These are phyloP conservation scores for Rhytidiadelphus loreus DNA, from an alignment of 225 moss, liverwort and hornwort species.

Conservation along the genomic window DNA sequence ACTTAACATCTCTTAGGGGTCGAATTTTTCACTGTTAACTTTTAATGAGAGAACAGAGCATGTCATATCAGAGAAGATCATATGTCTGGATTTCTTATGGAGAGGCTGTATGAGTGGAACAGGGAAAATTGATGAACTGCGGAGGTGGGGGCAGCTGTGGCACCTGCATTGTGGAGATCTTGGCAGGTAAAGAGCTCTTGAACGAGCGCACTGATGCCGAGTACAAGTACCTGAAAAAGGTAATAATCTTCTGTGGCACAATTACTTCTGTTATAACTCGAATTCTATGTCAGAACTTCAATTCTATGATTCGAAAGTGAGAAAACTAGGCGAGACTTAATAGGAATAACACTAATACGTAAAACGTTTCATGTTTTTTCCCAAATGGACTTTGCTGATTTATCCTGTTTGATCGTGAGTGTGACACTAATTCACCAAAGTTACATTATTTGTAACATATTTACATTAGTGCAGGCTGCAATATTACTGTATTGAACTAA, in stretches of 20 bases:
- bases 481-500: not conserved
- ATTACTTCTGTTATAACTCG: not conserved
- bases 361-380: not conserved
- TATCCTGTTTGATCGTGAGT: not conserved
- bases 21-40: not conserved
- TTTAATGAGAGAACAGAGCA: not conserved
- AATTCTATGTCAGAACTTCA: not conserved
- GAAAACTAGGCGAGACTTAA: too few species aligned
- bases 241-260: not conserved
- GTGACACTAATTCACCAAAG: not conserved
- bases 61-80: not conserved
- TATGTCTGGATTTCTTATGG: not conserved
- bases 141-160: constrained; percentile 93
- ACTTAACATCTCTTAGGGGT: not conserved
- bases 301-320: not conserved
- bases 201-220: constrained; percentile 77
- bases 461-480: not conserved
- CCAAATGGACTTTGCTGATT: not conserved
- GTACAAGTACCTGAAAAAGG: constrained; percentile 70
- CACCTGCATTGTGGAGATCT: constrained; percentile 75
- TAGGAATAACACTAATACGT: not conserved
- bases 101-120: not conserved
- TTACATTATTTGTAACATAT: not conserved
- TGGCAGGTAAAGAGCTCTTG: constrained; percentile 69
- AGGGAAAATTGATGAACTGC: constrained; percentile 98